phyloP scores from a whole-genome alignment of 2,329 filamentous ascomycete genomes.

The Nothophaeocryptopus gaeumannii region DNA sequence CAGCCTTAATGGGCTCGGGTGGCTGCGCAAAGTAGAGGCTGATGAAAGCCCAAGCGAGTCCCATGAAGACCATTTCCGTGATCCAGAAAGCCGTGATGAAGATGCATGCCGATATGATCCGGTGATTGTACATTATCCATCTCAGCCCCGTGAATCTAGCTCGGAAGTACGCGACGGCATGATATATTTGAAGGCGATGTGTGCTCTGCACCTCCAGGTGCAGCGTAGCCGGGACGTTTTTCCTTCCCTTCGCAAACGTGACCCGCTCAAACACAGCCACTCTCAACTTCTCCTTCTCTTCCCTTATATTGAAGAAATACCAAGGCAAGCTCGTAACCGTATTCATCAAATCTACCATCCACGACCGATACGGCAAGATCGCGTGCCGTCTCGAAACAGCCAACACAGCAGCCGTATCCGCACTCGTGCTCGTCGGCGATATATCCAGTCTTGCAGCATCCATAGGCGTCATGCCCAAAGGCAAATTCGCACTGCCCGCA shows the following conservation, averaged over 20 bases:
- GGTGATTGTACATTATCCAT: constrained; percentile 85
- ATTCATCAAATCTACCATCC: constrained; percentile 60
- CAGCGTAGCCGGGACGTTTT: constrained; percentile 53
- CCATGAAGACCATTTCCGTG: constrained; percentile 67
- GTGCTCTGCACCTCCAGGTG: constrained; percentile 69
- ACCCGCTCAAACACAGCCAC: constrained; percentile 73
- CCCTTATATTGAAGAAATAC: constrained; percentile 64
- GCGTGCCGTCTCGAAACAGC: constrained; percentile 66
- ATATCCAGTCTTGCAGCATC: constrained; percentile 19
- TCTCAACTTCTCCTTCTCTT: constrained; percentile 62
- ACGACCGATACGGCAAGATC: constrained; percentile 75
- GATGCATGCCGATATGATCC: constrained; percentile 64
- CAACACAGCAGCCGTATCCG: constrained; percentile 29
- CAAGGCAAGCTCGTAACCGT: constrained; percentile 64
- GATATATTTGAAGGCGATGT: constrained; percentile 71
- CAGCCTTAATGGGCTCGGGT: constrained; percentile 15
- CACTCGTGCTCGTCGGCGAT: constrained; percentile 12
- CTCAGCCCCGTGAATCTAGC: constrained; percentile 70
- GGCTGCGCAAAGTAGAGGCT: constrained; percentile 39
- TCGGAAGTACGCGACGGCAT: constrained; percentile 63
- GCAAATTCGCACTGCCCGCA: neutral
- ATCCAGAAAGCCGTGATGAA: constrained; percentile 74
- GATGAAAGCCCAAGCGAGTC: constrained; percentile 61
- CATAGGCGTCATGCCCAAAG: constrained; percentile 13
- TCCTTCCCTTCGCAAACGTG: constrained; percentile 57